These are phyloP conservation scores for Hanseniaspora thailandica DNA, from an alignment of 805 yeast genomes.

Conservation along the genomic window DNA sequence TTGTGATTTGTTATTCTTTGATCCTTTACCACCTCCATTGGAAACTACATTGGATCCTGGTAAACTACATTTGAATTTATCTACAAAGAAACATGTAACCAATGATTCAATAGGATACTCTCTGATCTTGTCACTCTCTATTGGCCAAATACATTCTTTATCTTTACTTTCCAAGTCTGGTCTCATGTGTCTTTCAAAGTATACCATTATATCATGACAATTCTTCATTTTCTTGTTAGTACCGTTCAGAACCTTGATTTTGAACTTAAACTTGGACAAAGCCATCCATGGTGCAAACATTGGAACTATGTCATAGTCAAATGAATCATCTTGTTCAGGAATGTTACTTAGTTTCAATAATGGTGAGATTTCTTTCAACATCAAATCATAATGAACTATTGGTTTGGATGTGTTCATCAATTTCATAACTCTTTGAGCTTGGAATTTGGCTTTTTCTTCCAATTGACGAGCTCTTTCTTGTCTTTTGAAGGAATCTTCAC, in stretches of 20 bases:
- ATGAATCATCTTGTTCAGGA: slow-evolving; percentile 24
- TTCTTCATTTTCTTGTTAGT: slow-evolving; percentile 80
- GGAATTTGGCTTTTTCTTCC: slow-evolving; percentile 29
- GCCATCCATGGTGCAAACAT: slow-evolving; percentile 91
- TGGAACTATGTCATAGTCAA: slow-evolving; percentile 31
- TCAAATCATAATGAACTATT: slow-evolving; percentile 36
- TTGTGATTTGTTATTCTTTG: slow-evolving; percentile 19
- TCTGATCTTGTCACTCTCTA: slow-evolving; percentile 47
- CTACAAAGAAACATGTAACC: slow-evolving; percentile 54
- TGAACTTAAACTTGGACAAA: slow-evolving; percentile 59
- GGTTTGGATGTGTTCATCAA: slow-evolving; percentile 32
- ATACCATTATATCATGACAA: slow-evolving; percentile 52
- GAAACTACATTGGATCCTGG: slow-evolving; percentile 29
- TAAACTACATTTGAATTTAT: slow-evolving; percentile 52
- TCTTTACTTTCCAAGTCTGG: slow-evolving; percentile 36
- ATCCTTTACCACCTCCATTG: slow-evolving; percentile 21
- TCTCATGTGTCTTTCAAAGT: slow-evolving; percentile 39
- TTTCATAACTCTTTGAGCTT: slow-evolving; percentile 30
- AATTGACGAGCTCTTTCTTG: slow-evolving; percentile 20
- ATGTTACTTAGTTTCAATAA: slow-evolving; percentile 40
- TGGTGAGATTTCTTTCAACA: slow-evolving; percentile 30
- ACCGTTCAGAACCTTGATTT: slow-evolving; percentile 70
- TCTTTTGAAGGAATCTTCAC: slow-evolving; percentile 17
- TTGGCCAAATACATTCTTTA: slow-evolving; percentile 55
- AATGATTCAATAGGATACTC: slow-evolving; percentile 53